Percentiles rank a stretch among this genome's conserved stretches.
phyloP scores from a whole-genome alignment of 208 protist species.

The Crithidia sp. region DNA sequence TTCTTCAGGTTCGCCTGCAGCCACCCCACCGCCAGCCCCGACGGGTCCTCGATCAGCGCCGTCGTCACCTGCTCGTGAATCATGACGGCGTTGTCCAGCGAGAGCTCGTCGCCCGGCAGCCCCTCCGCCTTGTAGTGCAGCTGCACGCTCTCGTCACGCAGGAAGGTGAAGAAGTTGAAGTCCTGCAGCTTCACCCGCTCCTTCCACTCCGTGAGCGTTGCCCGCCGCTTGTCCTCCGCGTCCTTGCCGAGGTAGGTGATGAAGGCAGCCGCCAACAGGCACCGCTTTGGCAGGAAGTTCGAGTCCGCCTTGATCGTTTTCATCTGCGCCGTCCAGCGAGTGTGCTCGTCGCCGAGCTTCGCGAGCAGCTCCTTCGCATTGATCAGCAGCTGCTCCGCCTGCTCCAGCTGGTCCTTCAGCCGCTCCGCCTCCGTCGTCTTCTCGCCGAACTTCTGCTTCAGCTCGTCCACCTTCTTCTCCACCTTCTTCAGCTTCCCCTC shows the following conservation, averaged over 20 bases:
- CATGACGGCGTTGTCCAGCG: conserved; percentile 98
- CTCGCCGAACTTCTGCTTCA: conserved; percentile 92
- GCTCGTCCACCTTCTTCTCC: conserved; percentile 93
- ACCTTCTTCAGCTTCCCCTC: conserved; percentile 88
- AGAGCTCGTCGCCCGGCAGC: conserved; percentile 95
- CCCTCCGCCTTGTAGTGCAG: conserved; percentile 96
- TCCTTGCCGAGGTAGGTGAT: conserved; percentile 94
- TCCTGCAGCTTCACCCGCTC: conserved; percentile 72
- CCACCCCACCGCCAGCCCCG: conserved; percentile 93
- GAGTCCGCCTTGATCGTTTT: conserved; percentile 74
- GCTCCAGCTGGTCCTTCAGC: conserved; percentile 88
- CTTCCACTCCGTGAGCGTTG: conserved; percentile 84
- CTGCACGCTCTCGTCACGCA: conserved; percentile 95
- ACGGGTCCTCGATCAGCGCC: conserved; percentile 97
- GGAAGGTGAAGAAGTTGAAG: conserved; percentile 94
- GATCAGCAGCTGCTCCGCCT: conserved; percentile 89
- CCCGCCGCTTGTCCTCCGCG: conserved; percentile 86
- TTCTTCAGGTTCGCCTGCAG: conserved; percentile 89
- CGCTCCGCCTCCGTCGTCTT: conserved; percentile 95
- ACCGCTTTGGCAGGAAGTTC: conserved; percentile 78
- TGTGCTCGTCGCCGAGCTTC: conserved; percentile 95
- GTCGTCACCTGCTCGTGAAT: conserved; percentile 91
- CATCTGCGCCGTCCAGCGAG: conserved; percentile 94
- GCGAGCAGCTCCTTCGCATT: conserved; percentile 93
- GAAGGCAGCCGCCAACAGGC: conserved; percentile 91